These are phyloP conservation scores for Alternaria consortialis DNA, from an alignment of 2,329 filamentous ascomycete genomes.

Conservation along the genomic window DNA sequence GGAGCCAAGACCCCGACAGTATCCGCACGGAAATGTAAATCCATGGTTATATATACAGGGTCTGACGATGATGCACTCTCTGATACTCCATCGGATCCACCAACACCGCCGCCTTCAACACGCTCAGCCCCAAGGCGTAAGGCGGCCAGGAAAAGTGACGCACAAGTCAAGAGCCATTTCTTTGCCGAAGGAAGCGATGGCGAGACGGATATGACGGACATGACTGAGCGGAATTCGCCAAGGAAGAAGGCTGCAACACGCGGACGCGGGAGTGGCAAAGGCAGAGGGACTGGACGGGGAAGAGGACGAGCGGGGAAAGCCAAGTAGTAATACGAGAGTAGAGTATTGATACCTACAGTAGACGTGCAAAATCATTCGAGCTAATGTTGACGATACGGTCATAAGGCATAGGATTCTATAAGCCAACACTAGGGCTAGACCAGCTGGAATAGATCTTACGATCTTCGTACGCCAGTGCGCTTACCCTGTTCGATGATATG, in stretches of 20 bases:
- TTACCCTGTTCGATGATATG: not conserved
- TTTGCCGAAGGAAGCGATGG: conserved; percentile 43
- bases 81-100: conserved; percentile 15
- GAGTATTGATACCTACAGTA: not conserved
- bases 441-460: not conserved
- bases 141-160: conserved; percentile 39
- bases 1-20: conserved; percentile 16
- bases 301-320: conserved; percentile 14
- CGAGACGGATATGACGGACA: conserved; percentile 45
- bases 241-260: conserved; percentile 18
- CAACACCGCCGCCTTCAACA: conserved; percentile 16
- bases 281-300: conserved; percentile 21
- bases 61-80: conserved; percentile 24
- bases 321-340: conserved; percentile 3
- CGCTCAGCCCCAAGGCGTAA: conserved; percentile 35
- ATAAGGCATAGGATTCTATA: not conserved
- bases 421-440: conserved; percentile 3
- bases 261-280: conserved; percentile 11
- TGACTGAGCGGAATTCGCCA: conserved; percentile 33
- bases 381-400: conserved; percentile 2
- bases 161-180: conserved; percentile 46
- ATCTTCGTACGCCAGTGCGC: not conserved
- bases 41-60: conserved; percentile 9
- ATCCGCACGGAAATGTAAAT: conserved; percentile 18
- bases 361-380: conserved; percentile 9